Base-by-base conservation (phyloP, 176 grass and related monocot genomes). In the Triticum dicoccoides region DNA sequence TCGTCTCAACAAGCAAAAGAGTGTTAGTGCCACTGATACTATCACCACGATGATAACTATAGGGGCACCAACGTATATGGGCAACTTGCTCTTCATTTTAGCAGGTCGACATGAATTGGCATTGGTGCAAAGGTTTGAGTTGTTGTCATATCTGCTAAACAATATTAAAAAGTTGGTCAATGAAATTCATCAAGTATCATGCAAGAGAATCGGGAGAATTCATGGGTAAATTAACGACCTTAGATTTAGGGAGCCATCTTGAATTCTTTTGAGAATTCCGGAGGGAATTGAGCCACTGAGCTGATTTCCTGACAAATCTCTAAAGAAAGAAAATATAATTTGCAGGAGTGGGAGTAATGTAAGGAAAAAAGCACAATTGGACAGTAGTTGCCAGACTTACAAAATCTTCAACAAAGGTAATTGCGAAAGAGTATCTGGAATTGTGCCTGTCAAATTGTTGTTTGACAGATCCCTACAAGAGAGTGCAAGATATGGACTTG, bases 381-480 rank as follows among this genome's bases (percentile, higher is more conserved):
- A n/a, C 5, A 54, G n/a, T 54, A 69, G 52, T 42, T 3, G 10
- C 20, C 47, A 32, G n/a, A 79, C 93, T 89, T 90, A 95, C 93
- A 92, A 21, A 27, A 89, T 9, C 29, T 76, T 62, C 41, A 95
- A 81, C 11, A 79, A 76, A 45, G 86, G 3, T 42, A 91, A 78
- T 13, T 79, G 45, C 63, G 88, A 87, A 21, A 95, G 83, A 38
- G 20, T 11, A 51, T 92, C 86, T 65, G 91, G 93, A 83, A 95
- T 87, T 69, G 66, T 18, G 9, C 90, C 88, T 21, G 61, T 85
- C 87, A 95, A 89, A 24, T 91, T 90, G 38, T 95, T 95, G 82
- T 95, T 17, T 21, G 93, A 95, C 39, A 95, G 78, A 74, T 95
- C 80, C 71, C 91, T 95, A 70, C 66, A 92, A 44, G 41, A 91